These are phyloP conservation scores for Neurospora sublineolata DNA, from an alignment of 495 filamentous ascomycete species.

Conservation along the genomic window DNA sequence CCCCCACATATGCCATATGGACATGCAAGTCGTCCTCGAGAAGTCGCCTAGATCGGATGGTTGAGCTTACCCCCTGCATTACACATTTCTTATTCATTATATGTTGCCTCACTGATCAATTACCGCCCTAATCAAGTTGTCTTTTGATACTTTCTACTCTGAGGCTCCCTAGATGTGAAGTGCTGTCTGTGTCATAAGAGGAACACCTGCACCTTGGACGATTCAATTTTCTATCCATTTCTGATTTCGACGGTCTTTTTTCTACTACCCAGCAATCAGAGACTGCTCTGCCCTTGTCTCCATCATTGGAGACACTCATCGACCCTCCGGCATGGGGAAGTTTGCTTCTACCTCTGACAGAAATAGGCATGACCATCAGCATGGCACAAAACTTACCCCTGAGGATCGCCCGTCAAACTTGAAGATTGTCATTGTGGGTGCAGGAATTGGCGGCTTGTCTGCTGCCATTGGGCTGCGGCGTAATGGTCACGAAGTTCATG, in stretches of 20 bases:
- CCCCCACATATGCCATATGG: neutral
- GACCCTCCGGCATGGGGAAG: neutral
- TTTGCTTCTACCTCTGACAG: neutral
- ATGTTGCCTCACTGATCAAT: neutral
- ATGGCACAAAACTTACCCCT: neutral
- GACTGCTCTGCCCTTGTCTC: neutral
- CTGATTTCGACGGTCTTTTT: neutral
- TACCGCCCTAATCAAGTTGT: neutral
- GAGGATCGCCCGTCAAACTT: slow-evolving; percentile 10
- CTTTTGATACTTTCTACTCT: neutral
- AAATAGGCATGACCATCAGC: neutral
- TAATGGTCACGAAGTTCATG: slow-evolving; percentile 42
- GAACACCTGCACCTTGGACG: neutral
- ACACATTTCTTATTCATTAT: neutral
- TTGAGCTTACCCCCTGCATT: neutral
- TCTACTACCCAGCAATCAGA: neutral
- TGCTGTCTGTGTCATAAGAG: neutral
- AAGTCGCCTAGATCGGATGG: neutral
- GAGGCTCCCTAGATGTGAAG: neutral
- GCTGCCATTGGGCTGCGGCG: slow-evolving; percentile 43
- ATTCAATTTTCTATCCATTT: neutral
- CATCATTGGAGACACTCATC: neutral
- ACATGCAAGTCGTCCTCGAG: neutral
- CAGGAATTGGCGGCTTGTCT: slow-evolving; percentile 44
- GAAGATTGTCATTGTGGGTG: slow-evolving; percentile 41